phyloP scores from a whole-genome alignment of 1,284 basidiomycete genomes.

The Irpex sp. region DNA sequence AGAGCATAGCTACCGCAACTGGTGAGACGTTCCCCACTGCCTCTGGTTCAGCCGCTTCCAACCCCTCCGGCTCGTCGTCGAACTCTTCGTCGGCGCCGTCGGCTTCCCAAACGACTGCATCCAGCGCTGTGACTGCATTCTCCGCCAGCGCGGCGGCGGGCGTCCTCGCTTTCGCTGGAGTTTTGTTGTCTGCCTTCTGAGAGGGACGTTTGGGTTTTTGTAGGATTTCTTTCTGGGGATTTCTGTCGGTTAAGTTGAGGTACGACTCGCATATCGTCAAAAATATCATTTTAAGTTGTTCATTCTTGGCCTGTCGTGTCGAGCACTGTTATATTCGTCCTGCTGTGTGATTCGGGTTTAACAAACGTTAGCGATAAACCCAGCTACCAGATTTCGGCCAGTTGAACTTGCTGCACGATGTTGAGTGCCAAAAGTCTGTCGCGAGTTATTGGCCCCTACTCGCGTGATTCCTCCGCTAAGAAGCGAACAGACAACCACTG shows the following conservation, averaged over 20 bases:
- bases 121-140: slow-evolving; percentile 17
- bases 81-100: slow-evolving; percentile 15
- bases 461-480: too few species aligned
- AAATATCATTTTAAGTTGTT: neutral
- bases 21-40: slow-evolving; percentile 6
- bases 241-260: neutral
- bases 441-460: too few species aligned
- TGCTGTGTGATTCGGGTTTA: too few species aligned
- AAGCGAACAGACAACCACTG: too few species aligned
- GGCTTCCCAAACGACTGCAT: slow-evolving; percentile 12
- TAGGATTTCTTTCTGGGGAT: neutral
- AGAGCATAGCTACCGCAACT: slow-evolving; percentile 16
- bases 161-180: slow-evolving; percentile 18
- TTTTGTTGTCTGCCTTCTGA: slow-evolving; percentile 17
- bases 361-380: too few species aligned
- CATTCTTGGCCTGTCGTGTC: neutral
- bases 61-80: slow-evolving; percentile 4
- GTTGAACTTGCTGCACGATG: too few species aligned
- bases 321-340: neutral
- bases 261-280: neutral
- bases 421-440: too few species aligned
- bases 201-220: neutral
- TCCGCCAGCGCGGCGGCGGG: slow-evolving; percentile 19
- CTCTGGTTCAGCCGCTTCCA: neutral
- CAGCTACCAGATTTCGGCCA: too few species aligned